phyloP scores from a whole-genome alignment of 2,329 filamentous ascomycete species.

The Pseudogymnoascus sp. region DNA sequence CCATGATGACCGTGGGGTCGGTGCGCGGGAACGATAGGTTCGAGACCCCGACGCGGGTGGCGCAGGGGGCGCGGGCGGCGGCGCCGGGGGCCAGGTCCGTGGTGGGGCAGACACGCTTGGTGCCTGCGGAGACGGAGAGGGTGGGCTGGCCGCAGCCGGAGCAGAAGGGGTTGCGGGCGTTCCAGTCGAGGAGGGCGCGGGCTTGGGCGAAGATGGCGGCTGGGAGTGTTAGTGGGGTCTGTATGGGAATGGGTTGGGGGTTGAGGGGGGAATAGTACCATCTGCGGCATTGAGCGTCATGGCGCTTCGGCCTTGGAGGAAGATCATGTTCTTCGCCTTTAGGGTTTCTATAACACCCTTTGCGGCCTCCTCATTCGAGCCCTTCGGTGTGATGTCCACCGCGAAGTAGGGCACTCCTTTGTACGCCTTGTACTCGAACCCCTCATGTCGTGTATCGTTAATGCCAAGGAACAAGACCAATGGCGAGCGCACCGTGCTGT shows the following conservation, averaged over 20 bases:
- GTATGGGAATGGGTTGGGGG: background rate
- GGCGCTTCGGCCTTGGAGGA: slow-evolving; percentile 58
- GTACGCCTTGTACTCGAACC: slow-evolving; percentile 56
- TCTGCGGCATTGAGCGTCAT: slow-evolving; percentile 40
- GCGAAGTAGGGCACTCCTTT: slow-evolving; percentile 80
- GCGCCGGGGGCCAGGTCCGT: slow-evolving; percentile 48
- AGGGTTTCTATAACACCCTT: slow-evolving; percentile 51
- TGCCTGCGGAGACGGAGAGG: slow-evolving; percentile 69
- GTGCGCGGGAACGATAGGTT: slow-evolving; percentile 90
- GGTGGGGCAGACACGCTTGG: slow-evolving; percentile 72
- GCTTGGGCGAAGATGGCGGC: slow-evolving; percentile 88
- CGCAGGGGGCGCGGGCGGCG: slow-evolving; percentile 60
- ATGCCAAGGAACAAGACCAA: slow-evolving; percentile 80
- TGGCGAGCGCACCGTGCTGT: slow-evolving; percentile 55
- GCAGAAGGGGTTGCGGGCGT: slow-evolving; percentile 85
- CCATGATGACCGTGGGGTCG: slow-evolving; percentile 83
- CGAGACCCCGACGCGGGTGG: slow-evolving; percentile 74
- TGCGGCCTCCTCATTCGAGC: slow-evolving; percentile 53
- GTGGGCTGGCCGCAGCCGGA: slow-evolving; percentile 80
- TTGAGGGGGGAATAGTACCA: slow-evolving; percentile 30
- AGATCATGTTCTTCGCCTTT: slow-evolving; percentile 54
- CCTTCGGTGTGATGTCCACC: slow-evolving; percentile 74
- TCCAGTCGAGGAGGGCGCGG: slow-evolving; percentile 87
- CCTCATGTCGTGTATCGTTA: slow-evolving; percentile 52
- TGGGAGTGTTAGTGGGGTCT: slow-evolving; percentile 29